Evolutionary conservation across 1,284 basidiomycete species (phyloP), one percentile per base, ranked within the genome.

Genomic region (Cryptococcus amylolentus): DNA sequence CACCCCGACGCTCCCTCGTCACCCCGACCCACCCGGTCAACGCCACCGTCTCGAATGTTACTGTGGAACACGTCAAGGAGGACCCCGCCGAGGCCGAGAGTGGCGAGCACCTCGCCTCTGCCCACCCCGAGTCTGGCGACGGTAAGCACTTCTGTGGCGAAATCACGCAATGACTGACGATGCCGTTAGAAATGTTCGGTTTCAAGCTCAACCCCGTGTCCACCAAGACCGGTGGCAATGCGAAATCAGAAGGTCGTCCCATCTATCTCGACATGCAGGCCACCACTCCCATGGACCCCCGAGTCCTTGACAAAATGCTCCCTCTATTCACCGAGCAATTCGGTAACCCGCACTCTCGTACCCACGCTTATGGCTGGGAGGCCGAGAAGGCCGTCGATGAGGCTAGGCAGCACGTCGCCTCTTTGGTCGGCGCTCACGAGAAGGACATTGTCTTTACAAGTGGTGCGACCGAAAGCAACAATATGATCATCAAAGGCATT

Each of bases 331-430:
- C 95, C 14, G 92, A 98, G 77, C 91, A 94, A 76, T 98, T 89
- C 71, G 96, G 96, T 7, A 99, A 99, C 79, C 96, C 96, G 9
- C 96, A 98, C 72, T 95, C 91, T 71, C 86, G 94, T 58, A 98
- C 96, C 31, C 96, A 98, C 77, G 92, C 95, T 0, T 98, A 98
- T 77, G 96, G 96, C 6, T 98, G 96, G 96, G 96, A 99, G 78
- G 91, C 95, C 6, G 96, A 98, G 73, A 83, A 88, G 67, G 94
- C 88, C 0, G 90, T 97, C 5, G 95, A 98, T 74, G 85, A 88
- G 66, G 94, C 91, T 7, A 85, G 95, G 55, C 86, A 93, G 87
- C 83, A 97, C 72, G 81, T 98, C 41, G 95, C 95, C 20, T 84
- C 87, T 69, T 82, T 98, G 51, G 90, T 99, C 73, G 91, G 92